Evolutionary conservation across 2,329 filamentous ascomycete species (phyloP), one percentile per base, ranked within the genome.

Genomic region (Verticillium nubilum): DNA sequence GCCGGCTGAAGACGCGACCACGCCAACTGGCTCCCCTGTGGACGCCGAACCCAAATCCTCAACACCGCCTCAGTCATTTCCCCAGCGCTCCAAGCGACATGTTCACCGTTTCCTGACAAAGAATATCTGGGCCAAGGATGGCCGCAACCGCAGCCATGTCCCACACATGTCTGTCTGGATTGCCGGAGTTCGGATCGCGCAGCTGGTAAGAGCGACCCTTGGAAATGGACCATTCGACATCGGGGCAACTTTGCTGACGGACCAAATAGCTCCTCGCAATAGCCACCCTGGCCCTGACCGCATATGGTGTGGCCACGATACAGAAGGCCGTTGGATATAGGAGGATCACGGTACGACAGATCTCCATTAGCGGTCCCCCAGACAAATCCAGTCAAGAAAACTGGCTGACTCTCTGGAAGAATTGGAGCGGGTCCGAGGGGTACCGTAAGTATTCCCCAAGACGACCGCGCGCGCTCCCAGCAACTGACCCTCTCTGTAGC

Each of bases 61-160:
- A 4, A 12, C 42, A 23, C 42, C 42, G 4, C 42, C 42, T 10
- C n/a, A 7, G 42, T 13, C 42, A 9, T 23, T 50, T 7, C 42
- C 25, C 19, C 42, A 50, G 42, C 42, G 42, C 42, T 23, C 42
- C 42, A 58, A 28, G 35, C 19, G 28, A 47, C 28, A 29, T 60
- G 47, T 58, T 56, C 59, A 56, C 31, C 57, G 54, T 56, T 64
- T 61, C 33, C 56, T 63, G 59, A 58, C 59, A 23, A 61, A 53
- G 52, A 64, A 63, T 28, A 61, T 63, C 37, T 64, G 61, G 61
- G 59, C 59, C 57, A 61, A 64, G 27, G 62, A 64, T 59, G 62
- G 62, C 54, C 62, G 61, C 54, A 61, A 64, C 31, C 59, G 62
- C 35, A 52, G 50, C 5, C 62, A 64, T 31, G 47, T 64, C n/a